Conservation (phyloP, 208 protist species). For the Phytomonas sp. region DNA sequence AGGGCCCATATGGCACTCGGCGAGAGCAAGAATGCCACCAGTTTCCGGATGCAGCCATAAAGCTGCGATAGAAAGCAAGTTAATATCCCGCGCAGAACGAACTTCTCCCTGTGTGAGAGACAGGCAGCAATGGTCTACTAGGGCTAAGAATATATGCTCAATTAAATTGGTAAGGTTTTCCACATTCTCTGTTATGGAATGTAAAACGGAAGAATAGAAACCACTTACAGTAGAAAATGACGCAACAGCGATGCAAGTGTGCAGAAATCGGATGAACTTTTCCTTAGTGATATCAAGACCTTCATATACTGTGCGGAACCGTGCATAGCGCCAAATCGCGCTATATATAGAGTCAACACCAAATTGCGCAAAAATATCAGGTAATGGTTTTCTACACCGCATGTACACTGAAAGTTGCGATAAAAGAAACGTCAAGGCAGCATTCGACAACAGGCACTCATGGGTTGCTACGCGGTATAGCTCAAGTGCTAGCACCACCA, state of each 20-base stretch:
- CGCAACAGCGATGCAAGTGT: not conserved
- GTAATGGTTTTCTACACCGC: not conserved
- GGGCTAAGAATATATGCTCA: not conserved
- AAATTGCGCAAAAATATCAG: not conserved
- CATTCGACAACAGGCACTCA: not conserved
- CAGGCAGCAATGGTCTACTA: not conserved
- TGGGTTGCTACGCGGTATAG: constrained; percentile 8
- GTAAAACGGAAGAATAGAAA: not conserved
- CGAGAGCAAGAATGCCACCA: constrained; percentile 45
- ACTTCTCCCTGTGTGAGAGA: constrained; percentile 12
- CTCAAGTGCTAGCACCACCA: constrained; percentile 17
- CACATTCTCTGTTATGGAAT: not conserved
- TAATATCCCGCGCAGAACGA: constrained; percentile 24
- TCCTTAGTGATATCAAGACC: not conserved
- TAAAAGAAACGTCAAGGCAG: not conserved
- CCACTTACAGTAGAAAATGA: not conserved
- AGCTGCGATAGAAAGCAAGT: constrained; percentile 43
- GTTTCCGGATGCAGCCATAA: constrained; percentile 33
- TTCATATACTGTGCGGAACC: not conserved
- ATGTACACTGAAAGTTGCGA: not conserved
- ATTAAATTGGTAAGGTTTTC: not conserved
- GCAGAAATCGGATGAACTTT: not conserved
- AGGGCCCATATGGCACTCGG: constrained; percentile 25
- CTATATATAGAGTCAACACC: not conserved
- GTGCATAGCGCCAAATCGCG: not conserved